Percentiles rank a stretch among this genome's conserved stretches.
Evolutionary conservation across 768 basidiomycete species (phyloP).

Genomic region (Lactarius vividus): DNA sequence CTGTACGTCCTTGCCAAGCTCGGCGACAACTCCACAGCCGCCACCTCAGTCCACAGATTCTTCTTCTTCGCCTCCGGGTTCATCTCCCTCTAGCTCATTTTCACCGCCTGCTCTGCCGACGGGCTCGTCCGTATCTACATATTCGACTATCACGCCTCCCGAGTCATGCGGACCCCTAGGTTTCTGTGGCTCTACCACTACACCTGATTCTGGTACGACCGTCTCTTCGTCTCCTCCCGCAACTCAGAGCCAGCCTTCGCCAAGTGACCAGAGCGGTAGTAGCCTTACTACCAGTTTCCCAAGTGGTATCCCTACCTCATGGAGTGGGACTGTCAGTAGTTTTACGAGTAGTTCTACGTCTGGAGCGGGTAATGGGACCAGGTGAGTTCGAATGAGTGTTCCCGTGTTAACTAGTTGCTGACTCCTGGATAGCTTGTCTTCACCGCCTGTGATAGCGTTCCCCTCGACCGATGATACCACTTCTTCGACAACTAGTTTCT

Average conservation of each 20-base stretch:
- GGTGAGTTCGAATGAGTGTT: slow-evolving; percentile 2
- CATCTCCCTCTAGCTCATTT: slow-evolving; percentile 27
- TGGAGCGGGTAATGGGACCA: neutral
- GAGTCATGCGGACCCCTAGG: slow-evolving; percentile 12
- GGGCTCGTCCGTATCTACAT: neutral
- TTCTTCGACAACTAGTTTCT: neutral
- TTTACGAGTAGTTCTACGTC: neutral
- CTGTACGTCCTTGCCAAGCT: neutral
- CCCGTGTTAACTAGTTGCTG: neutral
- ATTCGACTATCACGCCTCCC: slow-evolving; percentile 8
- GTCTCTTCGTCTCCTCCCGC: neutral
- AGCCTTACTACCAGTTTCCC: neutral
- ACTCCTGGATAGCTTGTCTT: neutral
- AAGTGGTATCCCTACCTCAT: neutral
- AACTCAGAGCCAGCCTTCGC: neutral
- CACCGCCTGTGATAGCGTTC: slow-evolving; percentile 23
- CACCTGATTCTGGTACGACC: neutral
- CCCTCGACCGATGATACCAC: slow-evolving; percentile 4
- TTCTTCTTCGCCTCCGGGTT: slow-evolving; percentile 38
- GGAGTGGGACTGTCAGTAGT: neutral
- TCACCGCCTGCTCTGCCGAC: too few relatives aligned
- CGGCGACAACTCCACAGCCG: neutral
- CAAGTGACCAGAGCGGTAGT: neutral
- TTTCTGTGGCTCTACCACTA: neutral
- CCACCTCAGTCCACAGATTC: neutral